Percentiles rank a stretch among this genome's conserved stretches.
Conservation (phyloP, 202 grass and related monocot genomes). For the Musa balbisiana region DNA sequence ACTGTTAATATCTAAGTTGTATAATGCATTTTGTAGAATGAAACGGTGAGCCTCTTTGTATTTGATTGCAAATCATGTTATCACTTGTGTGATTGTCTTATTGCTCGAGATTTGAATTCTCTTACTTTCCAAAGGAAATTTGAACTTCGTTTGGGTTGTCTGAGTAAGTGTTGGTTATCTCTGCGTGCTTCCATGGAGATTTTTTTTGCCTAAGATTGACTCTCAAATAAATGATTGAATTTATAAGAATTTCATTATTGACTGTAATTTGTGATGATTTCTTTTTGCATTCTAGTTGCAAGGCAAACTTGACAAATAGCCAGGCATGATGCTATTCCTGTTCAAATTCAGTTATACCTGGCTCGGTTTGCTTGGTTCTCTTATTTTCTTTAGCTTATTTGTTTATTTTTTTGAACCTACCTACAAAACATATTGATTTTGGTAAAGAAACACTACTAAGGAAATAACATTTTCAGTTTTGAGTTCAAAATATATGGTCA, state of each 20-base stretch:
- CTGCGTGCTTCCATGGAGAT: too few relatives aligned
- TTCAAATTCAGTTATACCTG: neutral
- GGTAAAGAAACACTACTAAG: too few relatives aligned
- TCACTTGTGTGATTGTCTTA: neutral
- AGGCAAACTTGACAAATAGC: too few relatives aligned
- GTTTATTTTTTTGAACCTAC: neutral
- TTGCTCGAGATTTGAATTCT: neutral
- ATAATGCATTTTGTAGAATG: neutral
- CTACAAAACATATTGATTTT: too few relatives aligned
- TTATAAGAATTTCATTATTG: too few relatives aligned
- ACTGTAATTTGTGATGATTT: neutral
- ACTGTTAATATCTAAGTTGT: neutral
- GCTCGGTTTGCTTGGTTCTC: neutral
- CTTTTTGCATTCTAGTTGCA: neutral
- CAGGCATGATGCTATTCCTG: neutral
- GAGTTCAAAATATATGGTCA: too few relatives aligned
- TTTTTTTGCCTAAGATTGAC: neutral
- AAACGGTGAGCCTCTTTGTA: neutral
- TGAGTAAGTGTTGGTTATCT: too few relatives aligned
- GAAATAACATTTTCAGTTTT: too few relatives aligned
- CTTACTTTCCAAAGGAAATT: neutral
- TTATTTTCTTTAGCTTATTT: neutral
- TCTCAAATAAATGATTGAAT: neutral
- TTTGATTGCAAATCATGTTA: neutral
- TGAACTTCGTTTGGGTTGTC: neutral